Conservation (phyloP, 345 rosid species). For the Populus ilicifolia region DNA sequence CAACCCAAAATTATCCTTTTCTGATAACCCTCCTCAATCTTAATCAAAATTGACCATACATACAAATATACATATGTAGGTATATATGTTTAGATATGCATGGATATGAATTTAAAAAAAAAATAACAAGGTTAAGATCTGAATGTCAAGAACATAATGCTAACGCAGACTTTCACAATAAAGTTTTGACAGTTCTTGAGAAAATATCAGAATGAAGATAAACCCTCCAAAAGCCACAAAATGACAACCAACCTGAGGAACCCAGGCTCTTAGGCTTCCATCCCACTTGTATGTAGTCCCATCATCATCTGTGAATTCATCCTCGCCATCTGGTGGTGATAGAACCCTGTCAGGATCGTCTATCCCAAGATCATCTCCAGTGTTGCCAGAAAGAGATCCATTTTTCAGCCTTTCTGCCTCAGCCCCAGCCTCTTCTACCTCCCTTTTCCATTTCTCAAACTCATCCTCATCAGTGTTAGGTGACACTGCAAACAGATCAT, state of each 20-base stretch:
- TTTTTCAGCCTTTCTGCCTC: conserved; percentile 52
- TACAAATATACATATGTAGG: neutral
- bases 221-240: neutral
- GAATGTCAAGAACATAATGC: neutral
- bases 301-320: conserved; percentile 93
- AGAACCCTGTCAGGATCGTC: conserved; percentile 39
- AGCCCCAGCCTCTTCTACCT: conserved; percentile 66
- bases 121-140: neutral
- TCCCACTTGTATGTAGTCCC: conserved; percentile 90
- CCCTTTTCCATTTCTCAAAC: conserved; percentile 87
- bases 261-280: conserved; percentile 70
- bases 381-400: conserved; percentile 37
- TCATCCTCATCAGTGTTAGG: conserved; percentile 51
- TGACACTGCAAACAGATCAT: conserved; percentile 40
- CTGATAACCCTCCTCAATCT: neutral
- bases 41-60: neutral
- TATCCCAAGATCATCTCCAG: conserved; percentile 21
- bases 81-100: neutral
- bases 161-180: neutral
- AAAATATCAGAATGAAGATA: neutral
- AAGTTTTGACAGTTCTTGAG: neutral
- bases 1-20: neutral
- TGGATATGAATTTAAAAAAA: neutral
- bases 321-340: conserved; percentile 84
- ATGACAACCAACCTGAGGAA: conserved; percentile 71